Evolutionary conservation across 129 eudicot genomes (phyloP).

Genomic region (sunflower (Helianthus annuus)): DNA sequence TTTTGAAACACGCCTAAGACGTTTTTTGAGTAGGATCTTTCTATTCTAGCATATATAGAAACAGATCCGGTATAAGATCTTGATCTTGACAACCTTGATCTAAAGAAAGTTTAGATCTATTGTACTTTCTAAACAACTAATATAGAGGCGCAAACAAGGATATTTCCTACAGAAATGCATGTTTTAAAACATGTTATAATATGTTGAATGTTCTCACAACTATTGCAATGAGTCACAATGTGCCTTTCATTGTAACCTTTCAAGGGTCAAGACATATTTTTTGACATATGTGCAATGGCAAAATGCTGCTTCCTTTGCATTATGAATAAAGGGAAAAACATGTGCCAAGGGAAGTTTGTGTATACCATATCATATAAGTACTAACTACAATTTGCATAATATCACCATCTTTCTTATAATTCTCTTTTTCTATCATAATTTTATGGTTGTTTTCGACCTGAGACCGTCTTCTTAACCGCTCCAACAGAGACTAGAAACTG

Average conservation of each 20-base stretch:
- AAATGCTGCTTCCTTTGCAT: conserved; percentile 17
- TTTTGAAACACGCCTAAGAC: too few relatives aligned
- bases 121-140: not conserved
- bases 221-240: not conserved
- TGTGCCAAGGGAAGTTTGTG: conserved; percentile 4
- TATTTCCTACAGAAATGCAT: not conserved
- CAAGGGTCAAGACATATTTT: conserved; percentile 1
- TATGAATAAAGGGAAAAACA: not conserved
- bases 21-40: not conserved
- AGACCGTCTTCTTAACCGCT: conserved; percentile 96
- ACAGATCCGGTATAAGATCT: too few relatives aligned
- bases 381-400: conserved; percentile 26
- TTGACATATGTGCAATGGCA: conserved; percentile 22
- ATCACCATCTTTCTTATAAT: conserved; percentile 15
- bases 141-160: not conserved
- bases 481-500: conserved; percentile 94
- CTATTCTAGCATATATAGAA: too few relatives aligned
- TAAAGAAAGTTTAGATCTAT: not conserved
- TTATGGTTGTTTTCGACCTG: conserved; percentile 66
- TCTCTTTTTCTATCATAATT: conserved; percentile 21
- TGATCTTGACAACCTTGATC: not conserved
- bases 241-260: not conserved
- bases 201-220: not conserved
- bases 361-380: conserved; percentile 21
- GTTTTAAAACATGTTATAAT: not conserved